phyloP scores from a whole-genome alignment of 2,329 filamentous ascomycete species.

The Chaetomiaceae sp. region DNA sequence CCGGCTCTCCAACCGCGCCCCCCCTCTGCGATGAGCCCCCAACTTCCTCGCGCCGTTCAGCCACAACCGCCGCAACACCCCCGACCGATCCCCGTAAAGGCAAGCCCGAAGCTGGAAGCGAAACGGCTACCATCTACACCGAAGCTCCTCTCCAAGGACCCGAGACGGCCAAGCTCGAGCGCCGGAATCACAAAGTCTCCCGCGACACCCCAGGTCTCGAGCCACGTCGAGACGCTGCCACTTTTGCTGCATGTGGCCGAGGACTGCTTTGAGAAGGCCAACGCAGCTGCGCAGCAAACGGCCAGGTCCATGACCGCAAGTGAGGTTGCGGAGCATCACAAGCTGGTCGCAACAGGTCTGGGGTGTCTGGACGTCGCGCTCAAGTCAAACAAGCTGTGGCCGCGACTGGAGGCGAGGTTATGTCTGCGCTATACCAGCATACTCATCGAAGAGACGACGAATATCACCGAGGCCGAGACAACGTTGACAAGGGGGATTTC shows the following conservation, averaged over 20 bases:
- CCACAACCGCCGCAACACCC: constrained; percentile 18
- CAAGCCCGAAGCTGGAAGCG: constrained; percentile 20
- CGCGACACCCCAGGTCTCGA: constrained; percentile 36
- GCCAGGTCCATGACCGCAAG: constrained; percentile 46
- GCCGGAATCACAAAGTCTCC: constrained; percentile 31
- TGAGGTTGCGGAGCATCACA: constrained; percentile 62
- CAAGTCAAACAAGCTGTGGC: constrained; percentile 54
- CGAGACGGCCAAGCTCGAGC: constrained; percentile 24
- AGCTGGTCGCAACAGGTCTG: constrained; percentile 65
- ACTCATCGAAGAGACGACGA: constrained; percentile 71
- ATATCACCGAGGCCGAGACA: constrained; percentile 67
- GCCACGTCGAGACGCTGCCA: constrained; percentile 48
- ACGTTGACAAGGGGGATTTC: constrained; percentile 66
- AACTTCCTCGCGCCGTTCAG: constrained; percentile 11
- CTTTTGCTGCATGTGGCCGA: constrained; percentile 69
- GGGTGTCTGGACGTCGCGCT: constrained; percentile 67
- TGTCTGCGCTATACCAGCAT: constrained; percentile 67
- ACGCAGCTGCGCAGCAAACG: constrained; percentile 46
- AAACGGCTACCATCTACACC: constrained; percentile 16
- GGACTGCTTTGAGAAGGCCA: constrained; percentile 67
- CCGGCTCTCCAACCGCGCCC: constrained; percentile 24
- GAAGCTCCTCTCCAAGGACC: constrained; percentile 16
- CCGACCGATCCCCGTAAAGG: constrained; percentile 11
- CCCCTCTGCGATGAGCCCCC: constrained; percentile 25
- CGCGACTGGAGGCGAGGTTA: constrained; percentile 64